Conservation (phyloP, 2,329 filamentous ascomycete genomes). For the Amesomyces nigricolor region DNA sequence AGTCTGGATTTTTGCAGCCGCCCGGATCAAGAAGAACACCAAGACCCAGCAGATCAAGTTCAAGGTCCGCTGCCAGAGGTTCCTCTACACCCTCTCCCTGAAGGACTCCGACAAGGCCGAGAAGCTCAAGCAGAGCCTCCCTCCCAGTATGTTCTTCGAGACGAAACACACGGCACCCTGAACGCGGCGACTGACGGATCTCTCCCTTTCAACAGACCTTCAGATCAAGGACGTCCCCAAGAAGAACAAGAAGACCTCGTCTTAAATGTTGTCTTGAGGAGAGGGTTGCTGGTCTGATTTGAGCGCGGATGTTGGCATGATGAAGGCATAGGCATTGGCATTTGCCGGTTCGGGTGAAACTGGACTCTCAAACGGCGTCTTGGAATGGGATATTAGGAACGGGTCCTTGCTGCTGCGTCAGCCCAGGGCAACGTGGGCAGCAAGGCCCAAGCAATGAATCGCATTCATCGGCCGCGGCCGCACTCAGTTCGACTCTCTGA, state of each 20-base stretch:
- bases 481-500: not conserved
- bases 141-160: conserved; percentile 68
- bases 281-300: conserved; percentile 12
- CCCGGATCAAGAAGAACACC: conserved; percentile 94
- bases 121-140: conserved; percentile 99
- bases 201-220: conserved; percentile 36
- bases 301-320: conserved; percentile 24
- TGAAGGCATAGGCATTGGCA: conserved; percentile 26
- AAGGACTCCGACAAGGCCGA: conserved; percentile 99
- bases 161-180: not conserved
- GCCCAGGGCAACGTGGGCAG: conserved; percentile 31
- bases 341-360: conserved; percentile 30
- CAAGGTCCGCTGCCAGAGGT: conserved; percentile 97
- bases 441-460: conserved; percentile 23
- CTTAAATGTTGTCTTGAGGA: conserved; percentile 16
- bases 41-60: conserved; percentile 94
- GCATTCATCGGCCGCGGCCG: conserved; percentile 22
- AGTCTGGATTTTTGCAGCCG: conserved; percentile 48
- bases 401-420: conserved; percentile 29
- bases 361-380: conserved; percentile 45
- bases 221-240: conserved; percentile 50
- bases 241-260: conserved; percentile 31
- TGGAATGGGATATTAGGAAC: conserved; percentile 41
- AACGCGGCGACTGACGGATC: conserved; percentile 20
- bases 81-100: conserved; percentile 96